These are phyloP conservation scores for Candida koratica DNA, from an alignment of 805 yeast species.

Conservation along the genomic window DNA sequence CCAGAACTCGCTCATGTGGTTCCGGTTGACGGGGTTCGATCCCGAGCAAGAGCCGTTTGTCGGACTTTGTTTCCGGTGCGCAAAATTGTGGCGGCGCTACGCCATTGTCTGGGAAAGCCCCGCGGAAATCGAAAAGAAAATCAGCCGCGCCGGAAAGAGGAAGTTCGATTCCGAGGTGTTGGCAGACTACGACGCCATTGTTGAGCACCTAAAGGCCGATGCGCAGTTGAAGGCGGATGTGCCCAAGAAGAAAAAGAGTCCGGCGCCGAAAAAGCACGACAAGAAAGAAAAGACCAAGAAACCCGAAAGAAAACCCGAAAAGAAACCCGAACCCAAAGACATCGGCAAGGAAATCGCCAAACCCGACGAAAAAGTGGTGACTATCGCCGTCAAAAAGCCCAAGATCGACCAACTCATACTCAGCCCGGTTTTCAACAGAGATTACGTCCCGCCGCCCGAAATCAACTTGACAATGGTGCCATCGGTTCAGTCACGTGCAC, in stretches of 20 bases:
- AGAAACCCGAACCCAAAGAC: slow-evolving; percentile 3
- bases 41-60: slow-evolving; percentile 33
- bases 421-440: slow-evolving; percentile 22
- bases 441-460: slow-evolving; percentile 19
- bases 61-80: slow-evolving; percentile 84
- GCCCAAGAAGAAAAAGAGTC: slow-evolving; percentile 8
- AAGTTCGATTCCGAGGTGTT: slow-evolving; percentile 64
- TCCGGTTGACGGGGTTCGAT: slow-evolving; percentile 59
- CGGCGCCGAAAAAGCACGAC: slow-evolving; percentile 5
- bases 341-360: slow-evolving; percentile 7
- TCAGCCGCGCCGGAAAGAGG: slow-evolving; percentile 43
- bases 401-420: slow-evolving; percentile 13
- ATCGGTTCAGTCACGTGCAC: background rate
- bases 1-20: slow-evolving; percentile 57
- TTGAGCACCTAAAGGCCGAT: slow-evolving; percentile 43
- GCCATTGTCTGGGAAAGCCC: slow-evolving; percentile 87
- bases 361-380: slow-evolving; percentile 7
- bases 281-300: slow-evolving; percentile 5
- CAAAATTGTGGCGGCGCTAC: slow-evolving; percentile 85
- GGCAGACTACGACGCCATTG: slow-evolving; percentile 55
- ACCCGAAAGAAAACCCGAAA: slow-evolving; percentile 7
- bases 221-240: slow-evolving; percentile 25
- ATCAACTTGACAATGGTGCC: slow-evolving; percentile 10
- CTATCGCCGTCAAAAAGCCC: slow-evolving; percentile 14
- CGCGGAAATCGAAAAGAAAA: slow-evolving; percentile 52